These are phyloP conservation scores for Xylaria sp. DNA, from an alignment of 2,329 filamentous ascomycete species.

Conservation along the genomic window DNA sequence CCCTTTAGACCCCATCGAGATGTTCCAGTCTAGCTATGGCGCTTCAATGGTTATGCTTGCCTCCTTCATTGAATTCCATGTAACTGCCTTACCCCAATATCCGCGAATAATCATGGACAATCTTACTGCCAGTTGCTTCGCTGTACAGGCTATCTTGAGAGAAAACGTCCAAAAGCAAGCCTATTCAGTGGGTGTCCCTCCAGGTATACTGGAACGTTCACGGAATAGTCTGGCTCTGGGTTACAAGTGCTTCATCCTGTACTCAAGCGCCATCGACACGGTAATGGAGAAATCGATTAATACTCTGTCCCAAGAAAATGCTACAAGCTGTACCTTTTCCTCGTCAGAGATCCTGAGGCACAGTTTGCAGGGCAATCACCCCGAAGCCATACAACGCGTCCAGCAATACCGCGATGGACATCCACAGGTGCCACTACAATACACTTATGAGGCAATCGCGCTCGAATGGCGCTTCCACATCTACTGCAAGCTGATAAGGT, in stretches of 20 bases:
- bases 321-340: slow-evolving; percentile 52
- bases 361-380: slow-evolving; percentile 53
- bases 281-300: slow-evolving; percentile 68
- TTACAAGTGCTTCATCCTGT: slow-evolving; percentile 56
- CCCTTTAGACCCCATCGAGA: slow-evolving; percentile 54
- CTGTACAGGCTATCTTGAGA: slow-evolving; percentile 41
- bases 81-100: slow-evolving; percentile 54
- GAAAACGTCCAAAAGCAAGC: slow-evolving; percentile 47
- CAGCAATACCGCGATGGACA: slow-evolving; percentile 48
- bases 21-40: slow-evolving; percentile 54
- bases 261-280: slow-evolving; percentile 55
- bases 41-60: slow-evolving; percentile 57
- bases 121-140: slow-evolving; percentile 51
- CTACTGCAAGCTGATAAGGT: slow-evolving; percentile 77
- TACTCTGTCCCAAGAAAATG: slow-evolving; percentile 59
- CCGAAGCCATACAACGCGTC: slow-evolving; percentile 50
- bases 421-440: slow-evolving; percentile 53
- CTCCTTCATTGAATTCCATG: slow-evolving; percentile 55
- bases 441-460: slow-evolving; percentile 62
- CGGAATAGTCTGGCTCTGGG: slow-evolving; percentile 53
- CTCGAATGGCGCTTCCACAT: slow-evolving; percentile 76
- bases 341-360: slow-evolving; percentile 58
- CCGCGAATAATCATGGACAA: slow-evolving; percentile 59
- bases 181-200: slow-evolving; percentile 32
- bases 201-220: slow-evolving; percentile 43